A percentile compares a stretch with the other conserved stretches of the same genome.
These are phyloP conservation scores for Vigna reflexopilosa DNA, from an alignment of 306 rosid genomes.

Conservation along the genomic window DNA sequence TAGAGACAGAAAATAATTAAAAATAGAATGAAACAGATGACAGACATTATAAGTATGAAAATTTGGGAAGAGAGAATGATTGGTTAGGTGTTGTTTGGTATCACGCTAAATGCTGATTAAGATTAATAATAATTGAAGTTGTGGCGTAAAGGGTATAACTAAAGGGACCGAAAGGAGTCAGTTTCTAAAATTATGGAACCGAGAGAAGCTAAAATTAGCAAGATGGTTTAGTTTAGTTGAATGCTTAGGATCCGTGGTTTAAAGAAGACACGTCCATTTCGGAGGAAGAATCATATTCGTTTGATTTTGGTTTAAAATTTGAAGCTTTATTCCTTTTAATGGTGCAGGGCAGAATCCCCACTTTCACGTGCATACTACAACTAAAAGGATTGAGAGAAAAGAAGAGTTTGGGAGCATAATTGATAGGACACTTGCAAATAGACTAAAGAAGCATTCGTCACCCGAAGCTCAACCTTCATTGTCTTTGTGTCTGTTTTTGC, in stretches of 20 bases:
- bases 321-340: slow-evolving; percentile 41
- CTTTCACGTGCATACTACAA: slow-evolving; percentile 67
- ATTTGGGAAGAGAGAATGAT: not conserved
- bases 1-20: not conserved
- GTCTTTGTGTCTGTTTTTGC: slow-evolving; percentile 47
- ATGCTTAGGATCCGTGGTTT: slow-evolving; percentile 35
- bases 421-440: slow-evolving; percentile 62
- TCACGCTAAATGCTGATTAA: not conserved
- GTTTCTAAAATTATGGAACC: not conserved
- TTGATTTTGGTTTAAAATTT: not conserved
- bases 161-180: not conserved
- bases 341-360: slow-evolving; percentile 39
- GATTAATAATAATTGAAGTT: slow-evolving; percentile 2
- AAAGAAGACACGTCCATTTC: slow-evolving; percentile 17
- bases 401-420: slow-evolving; percentile 46
- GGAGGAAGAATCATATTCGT: slow-evolving; percentile 39
- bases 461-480: slow-evolving; percentile 45
- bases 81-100: not conserved
- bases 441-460: slow-evolving; percentile 48
- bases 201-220: not conserved
- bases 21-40: not conserved
- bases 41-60: not conserved
- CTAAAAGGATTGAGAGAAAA: slow-evolving; percentile 19
- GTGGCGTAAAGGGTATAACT: not conserved
- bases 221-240: not conserved